phyloP scores from a whole-genome alignment of 2,329 filamentous ascomycete species.

The Hansfordia pulvinata region DNA sequence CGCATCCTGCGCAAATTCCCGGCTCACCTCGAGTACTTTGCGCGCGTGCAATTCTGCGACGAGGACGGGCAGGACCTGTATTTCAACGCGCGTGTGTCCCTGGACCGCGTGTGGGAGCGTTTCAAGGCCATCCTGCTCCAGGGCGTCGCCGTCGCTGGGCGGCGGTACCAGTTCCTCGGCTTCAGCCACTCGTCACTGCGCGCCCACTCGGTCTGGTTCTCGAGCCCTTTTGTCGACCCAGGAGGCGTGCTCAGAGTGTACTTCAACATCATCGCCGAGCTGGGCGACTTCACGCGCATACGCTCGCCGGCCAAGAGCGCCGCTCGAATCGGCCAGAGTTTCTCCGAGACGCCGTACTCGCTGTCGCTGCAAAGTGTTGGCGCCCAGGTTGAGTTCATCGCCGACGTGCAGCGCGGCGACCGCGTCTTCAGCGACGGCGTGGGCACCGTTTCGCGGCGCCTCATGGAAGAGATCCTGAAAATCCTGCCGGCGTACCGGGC shows the following conservation, averaged over 20 bases:
- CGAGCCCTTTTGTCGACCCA: constrained; percentile 31
- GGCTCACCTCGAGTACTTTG: constrained; percentile 45
- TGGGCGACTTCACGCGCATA: constrained; percentile 38
- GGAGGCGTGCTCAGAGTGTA: constrained; percentile 16
- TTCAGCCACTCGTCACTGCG: constrained; percentile 71
- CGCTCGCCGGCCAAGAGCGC: constrained; percentile 40
- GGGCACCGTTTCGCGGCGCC: constrained; percentile 52
- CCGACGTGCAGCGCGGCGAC: constrained; percentile 36
- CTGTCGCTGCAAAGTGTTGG: constrained; percentile 29
- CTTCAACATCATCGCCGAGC: constrained; percentile 26
- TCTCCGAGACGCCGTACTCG: constrained; percentile 59
- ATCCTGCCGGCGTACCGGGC: constrained; percentile 30
- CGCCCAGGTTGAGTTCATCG: constrained; percentile 21
- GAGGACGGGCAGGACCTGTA: constrained; percentile 54
- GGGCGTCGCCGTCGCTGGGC: constrained; percentile 50
- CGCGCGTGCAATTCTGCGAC: constrained; percentile 61
- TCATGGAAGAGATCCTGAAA: constrained; percentile 47
- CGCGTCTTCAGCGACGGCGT: constrained; percentile 69
- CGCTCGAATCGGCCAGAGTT: constrained; percentile 51
- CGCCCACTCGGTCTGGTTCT: constrained; percentile 56
- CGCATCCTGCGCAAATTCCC: constrained; percentile 55
- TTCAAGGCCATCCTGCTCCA: constrained; percentile 46
- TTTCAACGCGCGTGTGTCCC: constrained; percentile 36
- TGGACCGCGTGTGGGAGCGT: constrained; percentile 37
- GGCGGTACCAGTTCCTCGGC: constrained; percentile 53